Conservation (phyloP, 306 rosid species). For the Delonix regia region DNA sequence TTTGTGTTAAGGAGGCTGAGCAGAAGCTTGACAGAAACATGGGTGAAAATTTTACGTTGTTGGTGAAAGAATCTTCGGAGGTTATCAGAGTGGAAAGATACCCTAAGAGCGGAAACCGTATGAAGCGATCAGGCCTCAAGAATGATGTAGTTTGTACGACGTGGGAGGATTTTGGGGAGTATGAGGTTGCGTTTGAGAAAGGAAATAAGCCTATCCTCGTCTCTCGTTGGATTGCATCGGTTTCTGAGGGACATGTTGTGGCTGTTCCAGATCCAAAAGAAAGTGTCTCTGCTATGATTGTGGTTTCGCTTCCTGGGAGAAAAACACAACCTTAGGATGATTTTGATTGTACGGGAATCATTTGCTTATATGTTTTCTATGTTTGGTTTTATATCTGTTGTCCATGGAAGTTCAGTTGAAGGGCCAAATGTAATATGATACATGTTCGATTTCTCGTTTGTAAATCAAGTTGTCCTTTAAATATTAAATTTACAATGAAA, state of each 20-base stretch:
- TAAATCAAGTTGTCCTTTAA: too few relatives aligned
- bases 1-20: slow-evolving; percentile 48
- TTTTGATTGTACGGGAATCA: background rate
- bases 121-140: background rate
- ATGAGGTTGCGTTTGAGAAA: slow-evolving; percentile 36
- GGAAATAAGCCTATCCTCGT: slow-evolving; percentile 44
- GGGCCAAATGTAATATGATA: too few relatives aligned
- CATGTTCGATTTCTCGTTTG: too few relatives aligned
- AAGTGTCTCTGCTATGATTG: slow-evolving; percentile 15
- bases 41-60: slow-evolving; percentile 14
- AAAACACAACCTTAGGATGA: background rate
- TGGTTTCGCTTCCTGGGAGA: slow-evolving; percentile 29
- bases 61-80: slow-evolving; percentile 33
- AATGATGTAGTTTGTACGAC: background rate
- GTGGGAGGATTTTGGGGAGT: slow-evolving; percentile 48
- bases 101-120: background rate
- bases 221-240: slow-evolving; percentile 50
- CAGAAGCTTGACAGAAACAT: slow-evolving; percentile 21
- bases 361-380: too few relatives aligned
- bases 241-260: slow-evolving; percentile 39
- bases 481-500: too few relatives aligned
- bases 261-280: slow-evolving; percentile 31
- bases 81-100: slow-evolving; percentile 30
- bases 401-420: too few relatives aligned
- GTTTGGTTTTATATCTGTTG: too few relatives aligned